Base-by-base conservation (phyloP, 1,139 yeast species). In the Pichiaceae sp. region DNA sequence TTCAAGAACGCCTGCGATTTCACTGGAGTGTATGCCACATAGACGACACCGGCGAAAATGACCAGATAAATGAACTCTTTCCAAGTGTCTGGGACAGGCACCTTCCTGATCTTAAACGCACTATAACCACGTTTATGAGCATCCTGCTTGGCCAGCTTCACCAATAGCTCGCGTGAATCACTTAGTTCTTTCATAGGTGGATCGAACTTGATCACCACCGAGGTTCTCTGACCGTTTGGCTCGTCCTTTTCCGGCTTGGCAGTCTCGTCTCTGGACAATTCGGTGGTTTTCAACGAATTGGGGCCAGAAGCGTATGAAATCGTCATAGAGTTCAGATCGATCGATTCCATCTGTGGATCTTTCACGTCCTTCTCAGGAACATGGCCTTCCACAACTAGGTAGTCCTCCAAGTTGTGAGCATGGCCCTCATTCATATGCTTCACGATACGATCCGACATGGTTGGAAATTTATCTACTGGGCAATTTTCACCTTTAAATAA, bases 351-450 rank as follows among this genome's bases (percentile, higher is more conserved):
- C 42, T 66, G 64, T 15, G 48, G 47, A 16, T 33, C 24, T 25
- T 36, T 38, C n/a, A 35, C 27, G 4, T 45, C 48, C 6, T 38
- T 19, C 14, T 31, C 34, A 26, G 32, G 21, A 16, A 44, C 43
- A 12, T 70, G 66, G 2, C 81, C 89, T 49, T 78, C 84, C 33
- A 70, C 78, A 15, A 64, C 75, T 29, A 85, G 64, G 53, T 77
- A 82, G 59, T 86, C 96, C 44, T 66, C 70, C 25, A 86, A 63
- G 12, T 89, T 73, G 54, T 82, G 63, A 43, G 65, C 64, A 62
- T 84, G 93, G 64, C 74, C 82, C 41, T 65, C 65, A 62, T 82
- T 83, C 91, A 84, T 81, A 54, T 82, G 91, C 23, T 63, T 49
- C 19, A 75, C 62, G 38, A 83, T 79, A 49, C 79, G 60, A 11